Evolutionary conservation across 768 basidiomycete species (phyloP).

Genomic region (Amanita rubescens): DNA sequence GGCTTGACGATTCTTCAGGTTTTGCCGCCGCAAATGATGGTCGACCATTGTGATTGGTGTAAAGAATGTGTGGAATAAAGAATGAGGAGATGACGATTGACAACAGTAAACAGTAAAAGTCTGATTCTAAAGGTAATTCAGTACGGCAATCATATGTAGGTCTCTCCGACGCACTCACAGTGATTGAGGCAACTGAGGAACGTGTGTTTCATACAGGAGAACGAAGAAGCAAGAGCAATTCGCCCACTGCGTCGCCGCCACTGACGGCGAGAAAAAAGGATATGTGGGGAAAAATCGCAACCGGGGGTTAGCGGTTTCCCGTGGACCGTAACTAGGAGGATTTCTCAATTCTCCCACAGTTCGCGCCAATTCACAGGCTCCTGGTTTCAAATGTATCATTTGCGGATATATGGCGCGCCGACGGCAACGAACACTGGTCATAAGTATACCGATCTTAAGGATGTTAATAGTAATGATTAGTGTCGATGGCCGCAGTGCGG

Average conservation of each 20-base stretch:
- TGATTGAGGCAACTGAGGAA: neutral
- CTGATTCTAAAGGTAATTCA: neutral
- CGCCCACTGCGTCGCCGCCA: neutral
- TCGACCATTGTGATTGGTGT: conserved; percentile 16
- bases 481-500: too few relatives aligned
- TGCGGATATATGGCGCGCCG: too few relatives aligned
- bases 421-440: too few relatives aligned
- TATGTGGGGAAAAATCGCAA: neutral
- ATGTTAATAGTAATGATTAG: too few relatives aligned
- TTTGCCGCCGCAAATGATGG: conserved; percentile 9
- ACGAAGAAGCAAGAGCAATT: neutral
- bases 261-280: neutral
- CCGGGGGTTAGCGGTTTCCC: neutral
- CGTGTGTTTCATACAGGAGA: neutral
- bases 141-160: neutral
- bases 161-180: neutral
- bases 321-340: neutral
- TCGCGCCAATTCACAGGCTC: neutral
- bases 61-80: conserved; percentile 10
- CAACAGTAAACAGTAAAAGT: neutral
- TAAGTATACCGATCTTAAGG: too few relatives aligned
- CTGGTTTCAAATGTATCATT: too few relatives aligned
- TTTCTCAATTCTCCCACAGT: neutral
- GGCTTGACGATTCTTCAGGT: conserved; percentile 12
- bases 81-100: neutral